phyloP scores from a whole-genome alignment of 2,329 filamentous ascomycete species.

The Colletotrichum lindemuthianum region DNA sequence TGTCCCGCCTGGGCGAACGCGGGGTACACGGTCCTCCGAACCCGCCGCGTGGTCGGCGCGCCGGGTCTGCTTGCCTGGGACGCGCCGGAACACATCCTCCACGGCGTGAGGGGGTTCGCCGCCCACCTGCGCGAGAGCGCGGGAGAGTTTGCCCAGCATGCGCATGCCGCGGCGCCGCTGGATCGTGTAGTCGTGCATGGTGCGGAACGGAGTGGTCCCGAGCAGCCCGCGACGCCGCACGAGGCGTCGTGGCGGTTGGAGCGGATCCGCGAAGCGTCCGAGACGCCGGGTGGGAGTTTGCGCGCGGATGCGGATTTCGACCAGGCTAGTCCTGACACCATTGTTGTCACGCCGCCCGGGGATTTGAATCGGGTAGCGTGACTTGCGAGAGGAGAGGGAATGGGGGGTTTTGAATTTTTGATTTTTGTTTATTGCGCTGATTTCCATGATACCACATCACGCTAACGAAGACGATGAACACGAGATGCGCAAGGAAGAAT shows the following conservation, averaged over 20 bases:
- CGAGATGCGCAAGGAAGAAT: neutral
- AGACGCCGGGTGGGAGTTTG: constrained; percentile 12
- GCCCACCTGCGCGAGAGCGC: constrained; percentile 51
- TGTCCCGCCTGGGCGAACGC: constrained; percentile 61
- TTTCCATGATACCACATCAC: constrained; percentile 16
- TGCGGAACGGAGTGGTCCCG: too few species aligned
- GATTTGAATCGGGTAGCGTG: neutral
- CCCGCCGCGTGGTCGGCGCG: constrained; percentile 50
- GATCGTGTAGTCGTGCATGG: constrained; percentile 40
- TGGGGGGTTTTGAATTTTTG: neutral
- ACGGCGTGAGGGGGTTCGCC: constrained; percentile 54
- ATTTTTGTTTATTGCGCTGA: constrained; percentile 14
- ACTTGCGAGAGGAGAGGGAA: neutral
- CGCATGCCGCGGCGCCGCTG: constrained; percentile 43
- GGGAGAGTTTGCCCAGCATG: constrained; percentile 43
- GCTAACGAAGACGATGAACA: constrained; percentile 13
- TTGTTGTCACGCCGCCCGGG: constrained; percentile 30
- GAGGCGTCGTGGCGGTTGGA: constrained; percentile 29
- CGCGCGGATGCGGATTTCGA: constrained; percentile 27
- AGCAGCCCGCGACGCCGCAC: constrained; percentile 1
- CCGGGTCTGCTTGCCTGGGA: constrained; percentile 61
- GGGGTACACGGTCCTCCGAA: constrained; percentile 54
- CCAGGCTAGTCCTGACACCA: constrained; percentile 33
- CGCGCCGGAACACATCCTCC: constrained; percentile 55
- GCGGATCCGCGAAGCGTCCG: constrained; percentile 31